Conservation (phyloP, 2,329 filamentous ascomycete species). For the Colletotrichum higginsianum region DNA sequence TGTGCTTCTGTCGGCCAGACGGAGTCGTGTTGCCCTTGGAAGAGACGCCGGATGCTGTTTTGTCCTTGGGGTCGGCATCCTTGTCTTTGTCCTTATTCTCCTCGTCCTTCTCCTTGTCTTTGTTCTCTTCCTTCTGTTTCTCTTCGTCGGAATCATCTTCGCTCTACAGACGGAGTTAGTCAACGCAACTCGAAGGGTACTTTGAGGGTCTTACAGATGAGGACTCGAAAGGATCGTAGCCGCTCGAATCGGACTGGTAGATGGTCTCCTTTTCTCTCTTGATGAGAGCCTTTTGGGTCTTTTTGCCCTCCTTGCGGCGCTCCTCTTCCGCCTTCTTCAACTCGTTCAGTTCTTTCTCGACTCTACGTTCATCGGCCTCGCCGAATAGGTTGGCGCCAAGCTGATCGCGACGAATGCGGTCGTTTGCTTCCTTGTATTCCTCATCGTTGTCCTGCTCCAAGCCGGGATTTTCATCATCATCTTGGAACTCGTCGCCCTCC, state of each 20-base stretch:
- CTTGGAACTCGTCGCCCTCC: conserved; percentile 83
- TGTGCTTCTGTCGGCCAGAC: conserved; percentile 62
- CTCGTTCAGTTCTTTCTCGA: conserved; percentile 82
- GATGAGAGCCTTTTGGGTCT: conserved; percentile 83
- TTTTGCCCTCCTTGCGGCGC: conserved; percentile 80
- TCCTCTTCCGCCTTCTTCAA: conserved; percentile 78
- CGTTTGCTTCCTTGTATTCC: conserved; percentile 79
- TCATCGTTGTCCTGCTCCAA: conserved; percentile 87
- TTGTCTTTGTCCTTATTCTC: conserved; percentile 72
- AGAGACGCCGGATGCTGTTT: conserved; percentile 69
- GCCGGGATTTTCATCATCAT: conserved; percentile 85
- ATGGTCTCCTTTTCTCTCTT: conserved; percentile 90
- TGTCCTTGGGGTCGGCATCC: conserved; percentile 72
- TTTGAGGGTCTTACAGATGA: conserved; percentile 49
- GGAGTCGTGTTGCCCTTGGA: conserved; percentile 78
- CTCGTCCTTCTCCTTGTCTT: conserved; percentile 51
- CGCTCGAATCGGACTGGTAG: conserved; percentile 79
- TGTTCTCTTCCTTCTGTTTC: conserved; percentile 51
- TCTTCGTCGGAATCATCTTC: conserved; percentile 62
- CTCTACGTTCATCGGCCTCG: conserved; percentile 76
- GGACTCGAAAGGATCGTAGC: conserved; percentile 58
- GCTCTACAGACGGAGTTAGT: conserved; percentile 55
- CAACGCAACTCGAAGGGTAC: neutral
- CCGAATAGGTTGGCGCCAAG: conserved; percentile 89
- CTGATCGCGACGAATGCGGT: conserved; percentile 83